Conservation (phyloP, 257 asterid species). For the Nicotiana benthamiana region DNA sequence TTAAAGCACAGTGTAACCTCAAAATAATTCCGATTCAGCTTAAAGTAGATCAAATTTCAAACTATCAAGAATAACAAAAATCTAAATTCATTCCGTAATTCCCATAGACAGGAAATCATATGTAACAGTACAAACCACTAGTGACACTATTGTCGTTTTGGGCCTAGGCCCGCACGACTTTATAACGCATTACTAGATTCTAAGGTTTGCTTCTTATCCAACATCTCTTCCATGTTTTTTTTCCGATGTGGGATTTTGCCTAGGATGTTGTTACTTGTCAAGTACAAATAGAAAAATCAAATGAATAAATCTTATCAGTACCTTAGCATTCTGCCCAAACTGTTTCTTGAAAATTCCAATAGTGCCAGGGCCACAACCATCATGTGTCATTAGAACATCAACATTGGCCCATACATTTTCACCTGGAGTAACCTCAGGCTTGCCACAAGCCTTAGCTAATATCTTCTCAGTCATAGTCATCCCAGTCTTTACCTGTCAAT, state of each 20-base stretch:
- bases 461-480: constrained; percentile 97
- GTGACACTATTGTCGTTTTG: too few species aligned
- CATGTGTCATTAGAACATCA: constrained; percentile 92
- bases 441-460: constrained; percentile 73
- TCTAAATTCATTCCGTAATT: too few species aligned
- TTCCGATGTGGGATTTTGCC: neutral
- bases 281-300: neutral
- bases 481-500: constrained; percentile 65
- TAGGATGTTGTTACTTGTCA: neutral
- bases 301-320: constrained; percentile 8
- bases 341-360: constrained; percentile 81
- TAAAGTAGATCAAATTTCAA: too few species aligned
- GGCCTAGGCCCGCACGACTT: neutral
- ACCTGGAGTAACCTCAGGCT: constrained; percentile 65
- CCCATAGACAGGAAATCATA: too few species aligned
- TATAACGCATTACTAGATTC: too few species aligned
- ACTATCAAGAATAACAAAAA: neutral
- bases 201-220: neutral
- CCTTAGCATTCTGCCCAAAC: constrained; percentile 92
- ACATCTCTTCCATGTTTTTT: too few species aligned
- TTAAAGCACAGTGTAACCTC: neutral
- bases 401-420: constrained; percentile 88
- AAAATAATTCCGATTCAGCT: neutral
- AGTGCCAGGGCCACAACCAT: constrained; percentile 83
- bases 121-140: too few species aligned